phyloP scores from a whole-genome alignment of 768 basidiomycete species.

The Pleurotus eryngii region DNA sequence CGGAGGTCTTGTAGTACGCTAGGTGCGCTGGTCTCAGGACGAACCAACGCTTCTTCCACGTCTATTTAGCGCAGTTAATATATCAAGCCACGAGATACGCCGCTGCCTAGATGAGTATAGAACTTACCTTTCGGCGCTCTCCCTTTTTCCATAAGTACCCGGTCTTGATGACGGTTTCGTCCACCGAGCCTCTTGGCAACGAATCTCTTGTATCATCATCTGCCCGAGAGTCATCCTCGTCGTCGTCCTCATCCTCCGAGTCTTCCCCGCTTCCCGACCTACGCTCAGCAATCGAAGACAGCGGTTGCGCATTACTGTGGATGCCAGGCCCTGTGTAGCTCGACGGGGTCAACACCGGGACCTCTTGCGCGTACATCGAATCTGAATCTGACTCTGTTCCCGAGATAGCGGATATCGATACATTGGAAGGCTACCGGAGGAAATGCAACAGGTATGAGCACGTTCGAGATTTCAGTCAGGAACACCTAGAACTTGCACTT shows the following conservation, averaged over 20 bases:
- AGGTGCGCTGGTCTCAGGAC: conserved; percentile 89
- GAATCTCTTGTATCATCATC: conserved; percentile 40
- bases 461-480: neutral
- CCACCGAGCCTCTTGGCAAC: conserved; percentile 43
- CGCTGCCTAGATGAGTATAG: too few species aligned
- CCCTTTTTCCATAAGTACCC: conserved; percentile 99
- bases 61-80: conserved; percentile 41
- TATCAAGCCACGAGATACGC: too few species aligned
- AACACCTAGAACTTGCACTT: conserved; percentile 8
- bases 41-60: conserved; percentile 99
- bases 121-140: conserved; percentile 86
- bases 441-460: neutral
- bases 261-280: conserved; percentile 71
- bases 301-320: conserved; percentile 29
- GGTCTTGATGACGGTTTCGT: conserved; percentile 77
- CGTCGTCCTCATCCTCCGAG: conserved; percentile 70
- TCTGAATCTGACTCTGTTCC: conserved; percentile 89
- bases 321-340: conserved; percentile 21
- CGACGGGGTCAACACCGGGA: conserved; percentile 31
- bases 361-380: conserved; percentile 58
- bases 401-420: conserved; percentile 38
- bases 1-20: conserved; percentile 94
- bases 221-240: conserved; percentile 62
- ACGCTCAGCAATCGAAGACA: conserved; percentile 78
- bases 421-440: conserved; percentile 18